Conservation (phyloP, 2,329 filamentous ascomycete species). For the Zymoseptoria tritici region DNA sequence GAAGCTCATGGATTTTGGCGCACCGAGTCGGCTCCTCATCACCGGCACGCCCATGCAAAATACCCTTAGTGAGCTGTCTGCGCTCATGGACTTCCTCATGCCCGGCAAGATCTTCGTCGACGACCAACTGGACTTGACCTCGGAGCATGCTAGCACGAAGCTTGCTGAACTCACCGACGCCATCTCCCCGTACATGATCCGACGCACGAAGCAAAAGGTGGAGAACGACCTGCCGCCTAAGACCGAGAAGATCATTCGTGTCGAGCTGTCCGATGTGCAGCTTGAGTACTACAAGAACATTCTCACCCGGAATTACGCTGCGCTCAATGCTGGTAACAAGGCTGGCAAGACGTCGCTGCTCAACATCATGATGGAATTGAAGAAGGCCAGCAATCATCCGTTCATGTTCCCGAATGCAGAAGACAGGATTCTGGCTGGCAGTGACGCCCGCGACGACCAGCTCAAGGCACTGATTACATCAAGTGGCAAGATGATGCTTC, state of each 20-base stretch:
- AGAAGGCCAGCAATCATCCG: constrained; percentile 97
- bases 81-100: constrained; percentile 91
- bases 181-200: constrained; percentile 89
- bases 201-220: constrained; percentile 93
- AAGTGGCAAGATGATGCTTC: constrained; percentile 98
- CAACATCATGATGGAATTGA: constrained; percentile 99
- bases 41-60: constrained; percentile 98
- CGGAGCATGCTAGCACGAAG: constrained; percentile 76
- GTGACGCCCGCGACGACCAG: constrained; percentile 75
- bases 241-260: constrained; percentile 97
- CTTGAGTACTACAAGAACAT: constrained; percentile 99
- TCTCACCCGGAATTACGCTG: constrained; percentile 89
- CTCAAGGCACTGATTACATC: constrained; percentile 90
- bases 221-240: constrained; percentile 95
- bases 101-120: constrained; percentile 90
- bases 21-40: constrained; percentile 84
- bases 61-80: constrained; percentile 83
- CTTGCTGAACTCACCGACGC: constrained; percentile 75
- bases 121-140: constrained; percentile 74
- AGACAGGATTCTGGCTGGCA: constrained; percentile 71
- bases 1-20: constrained; percentile 75
- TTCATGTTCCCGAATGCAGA: constrained; percentile 97
- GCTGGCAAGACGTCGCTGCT: constrained; percentile 91
- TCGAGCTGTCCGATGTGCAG: constrained; percentile 92
- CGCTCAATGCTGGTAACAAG: constrained; percentile 79